phyloP scores from a whole-genome alignment of 2,329 filamentous ascomycete species.

The Leptographium galeiforme region DNA sequence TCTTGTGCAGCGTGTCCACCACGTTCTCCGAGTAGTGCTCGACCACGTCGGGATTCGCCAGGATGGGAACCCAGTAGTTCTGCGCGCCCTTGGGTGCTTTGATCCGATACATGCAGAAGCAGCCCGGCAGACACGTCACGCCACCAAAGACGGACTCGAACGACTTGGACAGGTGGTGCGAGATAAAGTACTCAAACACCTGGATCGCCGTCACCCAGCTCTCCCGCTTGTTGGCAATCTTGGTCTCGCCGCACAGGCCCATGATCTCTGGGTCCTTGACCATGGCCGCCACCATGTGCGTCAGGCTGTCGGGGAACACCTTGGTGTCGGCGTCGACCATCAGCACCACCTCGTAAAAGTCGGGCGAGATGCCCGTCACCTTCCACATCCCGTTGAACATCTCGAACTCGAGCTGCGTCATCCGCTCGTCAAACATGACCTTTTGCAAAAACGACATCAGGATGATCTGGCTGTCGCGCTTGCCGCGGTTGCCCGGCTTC shows the following conservation, averaged over 20 bases:
- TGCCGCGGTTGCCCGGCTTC: slow-evolving; percentile 94
- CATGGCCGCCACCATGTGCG: slow-evolving; percentile 98
- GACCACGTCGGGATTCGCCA: slow-evolving; percentile 95
- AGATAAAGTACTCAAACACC: slow-evolving; percentile 99
- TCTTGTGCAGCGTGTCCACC: slow-evolving; percentile 95
- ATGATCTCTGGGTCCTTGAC: slow-evolving; percentile 98
- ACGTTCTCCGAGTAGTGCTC: slow-evolving; percentile 99
- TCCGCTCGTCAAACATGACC: slow-evolving; percentile 99
- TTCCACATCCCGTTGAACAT: slow-evolving; percentile 99
- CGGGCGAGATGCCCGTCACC: slow-evolving; percentile 92
- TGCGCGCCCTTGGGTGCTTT: slow-evolving; percentile 96
- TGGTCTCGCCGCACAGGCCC: slow-evolving; percentile 96
- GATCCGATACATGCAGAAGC: slow-evolving; percentile 99
- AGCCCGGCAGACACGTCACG: slow-evolving; percentile 95
- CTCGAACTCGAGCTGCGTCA: slow-evolving; percentile 98
- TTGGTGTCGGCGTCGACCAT: slow-evolving; percentile 99
- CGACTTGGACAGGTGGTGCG: slow-evolving; percentile 89
- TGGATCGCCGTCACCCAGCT: slow-evolving; percentile 97
- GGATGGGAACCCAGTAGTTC: slow-evolving; percentile 98
- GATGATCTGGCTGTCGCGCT: slow-evolving; percentile 97
- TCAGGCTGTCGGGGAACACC: slow-evolving; percentile 94
- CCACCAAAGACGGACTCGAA: slow-evolving; percentile 98
- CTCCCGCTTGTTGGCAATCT: slow-evolving; percentile 95
- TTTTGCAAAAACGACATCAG: slow-evolving; percentile 99
- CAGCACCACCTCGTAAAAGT: slow-evolving; percentile 94